Evolutionary conservation across 1,139 yeast species (phyloP), one percentile per base, ranked within the genome.

Genomic region (Cylindricascospora bacillispora): DNA sequence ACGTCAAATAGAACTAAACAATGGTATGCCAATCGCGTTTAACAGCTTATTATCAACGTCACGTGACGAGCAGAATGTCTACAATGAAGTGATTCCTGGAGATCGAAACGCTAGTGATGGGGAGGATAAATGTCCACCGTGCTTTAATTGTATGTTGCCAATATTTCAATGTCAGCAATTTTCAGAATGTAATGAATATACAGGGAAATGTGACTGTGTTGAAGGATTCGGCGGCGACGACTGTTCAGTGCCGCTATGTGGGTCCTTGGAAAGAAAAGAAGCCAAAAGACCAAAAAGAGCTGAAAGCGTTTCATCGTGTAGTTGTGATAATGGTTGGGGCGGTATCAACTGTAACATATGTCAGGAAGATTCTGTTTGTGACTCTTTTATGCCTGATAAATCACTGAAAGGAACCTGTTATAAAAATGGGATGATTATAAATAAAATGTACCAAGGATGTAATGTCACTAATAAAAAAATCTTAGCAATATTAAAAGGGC

Each of bases 331-430:
- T 1, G 98, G 98, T 3, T 89, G 98, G 98, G 60, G 63, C 5
- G 97, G 98, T 27, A 80, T 89, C 49, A 89, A 89, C 51, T 89
- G 98, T 63, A 89, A 89, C 49, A 46, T 79, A 40, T 89, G 98
- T 56, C 62, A 67, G 14, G 50, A 53, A 3, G 93, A 89, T 51
- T 55, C 61, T 4, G 79, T 78, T 2, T 89, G 98, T 59, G 82
- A 82, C 50, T 60, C 79, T 1, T 79, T 89, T 43, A 73, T 89
- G 75, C 97, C 97, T 1, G 86, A 76, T 33, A 30, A 35, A 4
- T 93, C 82, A 1, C 57, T 85, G 34, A 62, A 69, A 38, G 98
- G 97, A 6, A 82, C 93, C 0, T 89, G 98, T 53, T 86, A 85
- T 54, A 68, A 73, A 38, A 71, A 81, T n/a, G 98, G 98, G 13